phyloP scores from a whole-genome alignment of 1,139 yeast species.

The Candida sanyaensis region DNA sequence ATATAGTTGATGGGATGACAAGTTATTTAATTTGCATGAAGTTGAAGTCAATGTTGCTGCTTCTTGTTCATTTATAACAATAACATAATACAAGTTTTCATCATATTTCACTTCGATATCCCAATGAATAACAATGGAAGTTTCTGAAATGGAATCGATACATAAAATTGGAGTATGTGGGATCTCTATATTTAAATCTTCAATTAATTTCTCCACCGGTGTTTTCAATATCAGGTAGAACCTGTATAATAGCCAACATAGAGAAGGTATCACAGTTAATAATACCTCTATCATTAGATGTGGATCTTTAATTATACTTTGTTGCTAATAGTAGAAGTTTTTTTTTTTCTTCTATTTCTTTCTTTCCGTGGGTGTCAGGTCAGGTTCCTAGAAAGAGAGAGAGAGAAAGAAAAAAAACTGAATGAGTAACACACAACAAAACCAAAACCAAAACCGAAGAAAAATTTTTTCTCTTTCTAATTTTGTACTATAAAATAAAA shows the following conservation, averaged over 20 bases:
- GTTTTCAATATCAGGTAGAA: constrained; percentile 36
- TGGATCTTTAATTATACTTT: background rate
- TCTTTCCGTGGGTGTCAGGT: background rate
- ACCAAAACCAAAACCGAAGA: background rate
- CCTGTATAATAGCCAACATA: constrained; percentile 45
- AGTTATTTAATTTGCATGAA: constrained; percentile 39
- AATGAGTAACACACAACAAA: background rate
- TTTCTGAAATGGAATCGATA: constrained; percentile 35
- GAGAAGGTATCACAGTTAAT: constrained; percentile 44
- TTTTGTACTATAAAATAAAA: too few relatives aligned
- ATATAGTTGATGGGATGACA: constrained; percentile 30
- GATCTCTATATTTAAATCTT: constrained; percentile 41
- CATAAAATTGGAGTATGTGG: constrained; percentile 45
- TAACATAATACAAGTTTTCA: constrained; percentile 37
- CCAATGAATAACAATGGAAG: constrained; percentile 44
- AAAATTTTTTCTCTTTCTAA: too few relatives aligned
- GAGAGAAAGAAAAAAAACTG: background rate
- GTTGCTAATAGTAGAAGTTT: background rate
- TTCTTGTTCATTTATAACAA: constrained; percentile 39
- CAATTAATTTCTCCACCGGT: constrained; percentile 39
- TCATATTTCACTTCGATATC: constrained; percentile 34
- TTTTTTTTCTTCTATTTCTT: background rate
- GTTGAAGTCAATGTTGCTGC: constrained; percentile 40
- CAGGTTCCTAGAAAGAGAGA: background rate
- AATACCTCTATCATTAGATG: constrained; percentile 38